Evolutionary conservation across 495 filamentous ascomycete species (phyloP), one percentile per base, ranked within the genome.

Genomic region (Penicillium herquei): DNA sequence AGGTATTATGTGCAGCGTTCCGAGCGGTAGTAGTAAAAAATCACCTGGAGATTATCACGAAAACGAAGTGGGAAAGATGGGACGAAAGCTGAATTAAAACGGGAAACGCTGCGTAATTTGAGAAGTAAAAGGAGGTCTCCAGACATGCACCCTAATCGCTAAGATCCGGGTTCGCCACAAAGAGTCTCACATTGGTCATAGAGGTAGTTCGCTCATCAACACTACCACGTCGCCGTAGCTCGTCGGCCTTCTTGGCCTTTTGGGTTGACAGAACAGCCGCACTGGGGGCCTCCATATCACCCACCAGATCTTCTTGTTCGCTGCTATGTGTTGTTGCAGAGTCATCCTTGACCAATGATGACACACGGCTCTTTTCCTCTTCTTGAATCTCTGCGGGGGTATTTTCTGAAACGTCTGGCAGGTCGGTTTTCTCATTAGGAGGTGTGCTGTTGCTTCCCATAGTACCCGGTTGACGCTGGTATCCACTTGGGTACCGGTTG

Each of bases 121-220:
- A 55, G 53, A 37, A 40, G 51, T 6, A 49, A 35, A 52, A 44
- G 26, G 30, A 57, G 21, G 18, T 32, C 32, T 17, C 33, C n/a
- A 33, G 18, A 26, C 21, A 26, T 26, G 13, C 9, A 33, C 18
- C 16, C 34, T 73, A 87, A 70, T 88, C 85, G 66, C 83, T 86
- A 45, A 80, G 65, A 68, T 98, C 94, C 18, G 94, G 94, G 70
- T 98, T 98, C 16, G 95, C 95, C 64, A 98, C 92, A 61, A 90
- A 97, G 52, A 98, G 74, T 51, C 92, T 83, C 16, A 87, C 89
- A 16, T 86, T 89, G 33, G 89, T 91, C 85, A 96, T 91, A 5
- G 86, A 86, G 56, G 81, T 85, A 18, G 89, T 90, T 64, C 89
- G 81, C 70, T 98, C 94, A 68, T 98, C 95, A 48, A 98, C 91